Conservation (phyloP, 768 basidiomycete genomes). For the Cystobasidium onofrii region DNA sequence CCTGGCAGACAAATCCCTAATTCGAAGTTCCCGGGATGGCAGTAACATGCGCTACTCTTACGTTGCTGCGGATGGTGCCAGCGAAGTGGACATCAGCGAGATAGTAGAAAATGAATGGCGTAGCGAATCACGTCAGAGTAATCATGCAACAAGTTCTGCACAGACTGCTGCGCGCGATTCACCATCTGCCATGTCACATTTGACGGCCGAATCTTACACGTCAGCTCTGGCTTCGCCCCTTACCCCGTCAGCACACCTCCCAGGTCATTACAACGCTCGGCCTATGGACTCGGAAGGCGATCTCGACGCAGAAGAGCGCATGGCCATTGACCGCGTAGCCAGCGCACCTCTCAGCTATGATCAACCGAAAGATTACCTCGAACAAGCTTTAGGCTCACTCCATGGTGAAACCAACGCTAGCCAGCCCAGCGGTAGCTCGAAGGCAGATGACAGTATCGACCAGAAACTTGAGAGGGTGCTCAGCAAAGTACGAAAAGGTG, state of each 20-base stretch:
- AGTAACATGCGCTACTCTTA: conserved; percentile 70
- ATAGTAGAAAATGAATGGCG: conserved; percentile 78
- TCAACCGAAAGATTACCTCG: conserved; percentile 42
- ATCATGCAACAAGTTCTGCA: conserved; percentile 18
- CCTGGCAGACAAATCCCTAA: conserved; percentile 70
- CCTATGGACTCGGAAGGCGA: background rate
- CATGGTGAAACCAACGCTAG: conserved; percentile 20
- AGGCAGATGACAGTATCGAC: conserved; percentile 44
- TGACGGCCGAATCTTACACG: conserved; percentile 31
- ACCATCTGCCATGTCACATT: conserved; percentile 26
- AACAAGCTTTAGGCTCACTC: conserved; percentile 42
- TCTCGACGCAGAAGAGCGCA: conserved; percentile 36
- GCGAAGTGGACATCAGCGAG: conserved; percentile 85
- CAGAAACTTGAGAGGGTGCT: conserved; percentile 48
- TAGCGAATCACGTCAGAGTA: conserved; percentile 30
- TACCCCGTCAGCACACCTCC: conserved; percentile 43
- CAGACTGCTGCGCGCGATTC: conserved; percentile 32
- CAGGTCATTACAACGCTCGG: background rate
- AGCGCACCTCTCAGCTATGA: conserved; percentile 30
- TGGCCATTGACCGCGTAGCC: conserved; percentile 34
- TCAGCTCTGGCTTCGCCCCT: conserved; percentile 43
- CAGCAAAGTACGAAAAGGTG: conserved; percentile 43
- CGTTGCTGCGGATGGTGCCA: conserved; percentile 73
- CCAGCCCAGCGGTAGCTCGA: conserved; percentile 21
- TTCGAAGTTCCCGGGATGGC: conserved; percentile 73